Evolutionary conservation across 768 basidiomycete species (phyloP).

Genomic region (Russula sp.): DNA sequence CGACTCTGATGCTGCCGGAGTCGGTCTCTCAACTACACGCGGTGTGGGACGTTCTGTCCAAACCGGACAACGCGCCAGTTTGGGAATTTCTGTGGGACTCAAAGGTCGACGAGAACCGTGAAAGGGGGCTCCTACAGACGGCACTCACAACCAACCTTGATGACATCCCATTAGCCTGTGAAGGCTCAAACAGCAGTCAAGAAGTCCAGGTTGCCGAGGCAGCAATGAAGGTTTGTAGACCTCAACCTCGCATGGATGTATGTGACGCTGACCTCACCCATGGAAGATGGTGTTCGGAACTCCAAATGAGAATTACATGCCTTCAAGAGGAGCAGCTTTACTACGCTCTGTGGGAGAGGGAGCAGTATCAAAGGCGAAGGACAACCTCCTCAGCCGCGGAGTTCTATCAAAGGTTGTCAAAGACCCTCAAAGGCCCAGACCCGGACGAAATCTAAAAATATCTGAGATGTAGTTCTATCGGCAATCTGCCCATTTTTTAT

Average conservation of each 20-base stretch:
- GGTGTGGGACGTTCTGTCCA: conserved; percentile 53
- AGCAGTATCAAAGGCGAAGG: conserved; percentile 52
- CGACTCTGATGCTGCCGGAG: conserved; percentile 40
- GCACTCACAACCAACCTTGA: conserved; percentile 50
- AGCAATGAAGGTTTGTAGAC: conserved; percentile 57
- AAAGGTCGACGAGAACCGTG: conserved; percentile 69
- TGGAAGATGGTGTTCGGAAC: conserved; percentile 74
- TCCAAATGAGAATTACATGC: conserved; percentile 64
- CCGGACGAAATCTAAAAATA: conserved; percentile 73
- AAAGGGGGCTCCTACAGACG: conserved; percentile 60
- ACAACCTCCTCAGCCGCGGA: conserved; percentile 59
- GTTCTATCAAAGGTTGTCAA: conserved; percentile 64
- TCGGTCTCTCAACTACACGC: conserved; percentile 45
- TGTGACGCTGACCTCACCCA: conserved; percentile 1
- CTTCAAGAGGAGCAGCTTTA: conserved; percentile 54
- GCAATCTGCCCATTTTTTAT: not conserved
- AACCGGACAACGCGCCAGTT: conserved; percentile 40
- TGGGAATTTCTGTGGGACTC: conserved; percentile 79
- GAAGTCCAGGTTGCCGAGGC: conserved; percentile 58
- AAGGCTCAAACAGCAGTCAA: conserved; percentile 37
- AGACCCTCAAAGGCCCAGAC: conserved; percentile 59
- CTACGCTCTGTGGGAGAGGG: conserved; percentile 57
- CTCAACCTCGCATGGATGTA: not conserved
- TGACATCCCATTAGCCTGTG: conserved; percentile 38
- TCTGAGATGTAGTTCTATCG: conserved; percentile 56